A percentile compares a stretch with the other conserved stretches of the same genome.
Conservation (phyloP, 257 asterid genomes). For the Ballota nigra region DNA sequence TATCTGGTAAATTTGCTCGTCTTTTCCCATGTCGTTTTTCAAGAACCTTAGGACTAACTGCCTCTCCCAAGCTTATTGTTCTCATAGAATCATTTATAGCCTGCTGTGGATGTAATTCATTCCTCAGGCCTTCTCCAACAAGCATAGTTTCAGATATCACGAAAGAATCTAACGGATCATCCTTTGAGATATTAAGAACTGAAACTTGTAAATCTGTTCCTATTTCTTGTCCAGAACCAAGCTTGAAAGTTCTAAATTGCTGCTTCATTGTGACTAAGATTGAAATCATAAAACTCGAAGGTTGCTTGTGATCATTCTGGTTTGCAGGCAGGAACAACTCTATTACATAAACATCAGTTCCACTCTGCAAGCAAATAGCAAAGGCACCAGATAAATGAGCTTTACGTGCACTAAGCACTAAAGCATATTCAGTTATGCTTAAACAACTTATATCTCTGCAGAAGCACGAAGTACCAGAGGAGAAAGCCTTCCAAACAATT, state of each 20-base stretch:
- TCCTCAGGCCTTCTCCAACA: neutral
- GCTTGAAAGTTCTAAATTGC: neutral
- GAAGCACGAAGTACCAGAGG: neutral
- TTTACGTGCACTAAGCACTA: neutral
- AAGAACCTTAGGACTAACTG: neutral
- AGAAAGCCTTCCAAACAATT: neutral
- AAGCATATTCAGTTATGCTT: neutral
- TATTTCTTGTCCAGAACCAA: neutral
- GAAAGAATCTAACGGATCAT: neutral
- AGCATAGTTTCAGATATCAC: neutral
- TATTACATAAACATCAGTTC: neutral
- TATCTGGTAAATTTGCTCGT: neutral
- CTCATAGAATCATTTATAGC: neutral
- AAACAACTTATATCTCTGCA: neutral
- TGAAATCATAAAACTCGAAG: neutral
- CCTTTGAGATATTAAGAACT: neutral
- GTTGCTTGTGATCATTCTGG: neutral
- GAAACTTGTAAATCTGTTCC: neutral
- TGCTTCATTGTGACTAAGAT: neutral
- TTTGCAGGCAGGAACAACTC: neutral
- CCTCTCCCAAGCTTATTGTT: neutral
- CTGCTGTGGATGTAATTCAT: neutral
- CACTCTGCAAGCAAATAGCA: neutral
- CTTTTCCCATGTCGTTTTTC: neutral
- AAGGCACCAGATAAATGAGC: neutral